phyloP scores from a whole-genome alignment of 2,329 filamentous ascomycete species.

The Massarina eburnea region DNA sequence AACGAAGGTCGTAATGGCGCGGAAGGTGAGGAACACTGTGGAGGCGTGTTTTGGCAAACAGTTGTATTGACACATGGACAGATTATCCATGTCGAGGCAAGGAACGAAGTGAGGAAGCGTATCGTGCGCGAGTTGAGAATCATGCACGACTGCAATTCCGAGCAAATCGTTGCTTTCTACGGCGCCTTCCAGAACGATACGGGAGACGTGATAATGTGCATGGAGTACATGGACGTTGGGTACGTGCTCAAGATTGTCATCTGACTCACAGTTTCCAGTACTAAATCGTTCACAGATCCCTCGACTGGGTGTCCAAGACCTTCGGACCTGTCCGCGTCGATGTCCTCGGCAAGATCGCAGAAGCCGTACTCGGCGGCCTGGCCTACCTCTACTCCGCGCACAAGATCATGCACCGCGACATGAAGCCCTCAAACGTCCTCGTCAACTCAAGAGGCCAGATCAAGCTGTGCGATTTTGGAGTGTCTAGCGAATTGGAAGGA shows the following conservation, averaged over 20 bases:
- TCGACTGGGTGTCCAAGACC: constrained; percentile 90
- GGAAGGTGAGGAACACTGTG: constrained; percentile 68
- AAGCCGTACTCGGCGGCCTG: constrained; percentile 88
- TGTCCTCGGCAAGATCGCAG: constrained; percentile 95
- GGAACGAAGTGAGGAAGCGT: constrained; percentile 93
- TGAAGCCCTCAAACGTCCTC: constrained; percentile 97
- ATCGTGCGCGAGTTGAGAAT: constrained; percentile 97
- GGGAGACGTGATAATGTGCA: constrained; percentile 98
- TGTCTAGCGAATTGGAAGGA: constrained; percentile 97
- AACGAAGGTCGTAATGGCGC: constrained; percentile 94
- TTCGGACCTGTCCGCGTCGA: constrained; percentile 96
- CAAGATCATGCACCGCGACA: constrained; percentile 98
- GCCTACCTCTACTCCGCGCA: constrained; percentile 95
- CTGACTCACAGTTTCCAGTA: constrained; percentile 14
- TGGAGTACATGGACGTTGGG: constrained; percentile 99
- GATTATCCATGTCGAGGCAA: constrained; percentile 98
- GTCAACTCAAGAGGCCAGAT: constrained; percentile 93
- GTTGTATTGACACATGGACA: constrained; percentile 42
- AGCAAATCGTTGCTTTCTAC: constrained; percentile 97
- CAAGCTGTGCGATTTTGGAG: constrained; percentile 97
- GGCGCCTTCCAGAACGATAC: constrained; percentile 95
- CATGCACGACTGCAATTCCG: constrained; percentile 96
- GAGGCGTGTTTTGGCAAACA: neutral
- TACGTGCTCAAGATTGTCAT: constrained; percentile 53
- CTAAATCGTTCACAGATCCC: constrained; percentile 64